Evolutionary conservation across 1,284 basidiomycete genomes (phyloP), one percentile per base, ranked within the genome.

Genomic region (Ceratobasidium sp.): DNA sequence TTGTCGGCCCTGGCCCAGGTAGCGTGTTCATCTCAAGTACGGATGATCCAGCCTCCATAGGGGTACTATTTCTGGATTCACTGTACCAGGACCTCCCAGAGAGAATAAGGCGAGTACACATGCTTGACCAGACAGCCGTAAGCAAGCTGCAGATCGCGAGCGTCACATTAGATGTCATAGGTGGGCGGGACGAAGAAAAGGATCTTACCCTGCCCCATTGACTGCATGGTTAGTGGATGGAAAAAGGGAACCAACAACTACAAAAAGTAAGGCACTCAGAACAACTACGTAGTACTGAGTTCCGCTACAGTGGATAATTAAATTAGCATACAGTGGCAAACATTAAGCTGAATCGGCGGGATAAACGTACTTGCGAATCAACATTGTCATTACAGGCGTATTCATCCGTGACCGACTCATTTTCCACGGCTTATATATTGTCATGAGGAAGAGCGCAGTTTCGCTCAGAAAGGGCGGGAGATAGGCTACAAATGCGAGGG

Each of bases 31-130:
- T 56, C 31, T 56, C 53, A 13, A 56, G 13, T 24, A 31, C 29
- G 24, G 53, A 56, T 14, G 29, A 14, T 11, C 1, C 27, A 6
- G 11, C 16, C 7, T 6, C n/a, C 16, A 8, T 19, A 1, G 53
- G 31, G 11, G 5, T 31, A 29, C 53, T 14, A 24, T 8, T 8
- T 2, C 53, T 2, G 7, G 53, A 29, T 14, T 29, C 24, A 19
- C 29, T 31, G 19, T 71, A 59, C 68, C 68, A 71, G 6, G 68
- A 58, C 5, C 68, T 53, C 9, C 68, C 68, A 16, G 68, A 71
- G 7, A 71, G 46, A 27, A 71, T 71, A 4, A 71, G 22, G 16
- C 68, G 53, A 22, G 43, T 49, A 24, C 63, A 65, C 63, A 65
- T 65, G n/a, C 43, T 65, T 2, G 63, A 65, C 63, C 63, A 65